These are phyloP conservation scores for Boletus patriciae DNA, from an alignment of 768 basidiomycete species.

Conservation along the genomic window DNA sequence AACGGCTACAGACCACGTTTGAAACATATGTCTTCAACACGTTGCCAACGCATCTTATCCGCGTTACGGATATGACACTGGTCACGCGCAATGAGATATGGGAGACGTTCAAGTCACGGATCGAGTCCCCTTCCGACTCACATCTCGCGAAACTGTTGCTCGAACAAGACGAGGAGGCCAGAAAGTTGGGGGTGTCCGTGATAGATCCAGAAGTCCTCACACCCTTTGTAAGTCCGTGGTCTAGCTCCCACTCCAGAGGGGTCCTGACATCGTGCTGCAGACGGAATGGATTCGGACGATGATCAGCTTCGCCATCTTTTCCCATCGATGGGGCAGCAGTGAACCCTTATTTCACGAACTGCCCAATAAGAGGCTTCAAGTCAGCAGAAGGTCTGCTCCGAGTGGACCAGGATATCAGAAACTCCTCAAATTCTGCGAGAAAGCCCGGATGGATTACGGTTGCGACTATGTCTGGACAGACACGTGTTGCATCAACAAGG, in stretches of 20 bases:
- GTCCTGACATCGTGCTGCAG: slow-evolving; percentile 14
- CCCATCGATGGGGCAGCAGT: slow-evolving; percentile 28
- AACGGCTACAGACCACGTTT: slow-evolving; percentile 22
- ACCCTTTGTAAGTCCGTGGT: slow-evolving; percentile 19
- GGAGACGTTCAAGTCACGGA: slow-evolving; percentile 20
- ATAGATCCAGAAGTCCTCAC: slow-evolving; percentile 20
- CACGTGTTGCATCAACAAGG: slow-evolving; percentile 31
- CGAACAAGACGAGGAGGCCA: slow-evolving; percentile 25
- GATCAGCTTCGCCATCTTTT: slow-evolving; percentile 27
- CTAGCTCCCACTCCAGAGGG: not conserved
- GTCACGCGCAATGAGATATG: slow-evolving; percentile 21
- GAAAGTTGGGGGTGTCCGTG: slow-evolving; percentile 21
- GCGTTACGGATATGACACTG: slow-evolving; percentile 23
- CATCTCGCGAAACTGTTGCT: slow-evolving; percentile 26
- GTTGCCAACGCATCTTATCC: slow-evolving; percentile 26
- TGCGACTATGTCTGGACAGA: slow-evolving; percentile 32
- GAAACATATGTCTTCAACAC: slow-evolving; percentile 27
- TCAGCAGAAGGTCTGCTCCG: slow-evolving; percentile 10
- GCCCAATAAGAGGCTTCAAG: slow-evolving; percentile 15
- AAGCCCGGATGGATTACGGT: slow-evolving; percentile 24
- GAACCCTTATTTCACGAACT: slow-evolving; percentile 27
- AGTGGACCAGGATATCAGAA: slow-evolving; percentile 27
- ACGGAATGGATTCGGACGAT: slow-evolving; percentile 16
- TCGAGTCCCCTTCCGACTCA: slow-evolving; percentile 21
- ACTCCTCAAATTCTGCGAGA: slow-evolving; percentile 29